Base-by-base conservation (phyloP, 2,329 filamentous ascomycete species). In the Xylaria sp. region DNA sequence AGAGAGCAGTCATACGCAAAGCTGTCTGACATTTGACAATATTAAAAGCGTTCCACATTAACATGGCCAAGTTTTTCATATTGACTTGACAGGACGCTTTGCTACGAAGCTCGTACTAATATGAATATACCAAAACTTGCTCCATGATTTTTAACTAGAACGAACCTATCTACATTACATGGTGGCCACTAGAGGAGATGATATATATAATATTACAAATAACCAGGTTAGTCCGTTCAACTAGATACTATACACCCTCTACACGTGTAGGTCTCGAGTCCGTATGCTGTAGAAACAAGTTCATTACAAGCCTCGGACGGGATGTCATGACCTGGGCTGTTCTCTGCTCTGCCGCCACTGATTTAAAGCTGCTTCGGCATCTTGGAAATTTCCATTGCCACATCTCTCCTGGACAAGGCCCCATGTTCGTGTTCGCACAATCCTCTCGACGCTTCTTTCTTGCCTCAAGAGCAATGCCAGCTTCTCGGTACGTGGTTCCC, bases 341-440 rank as follows among this genome's bases (percentile, higher is more conserved):
- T 70, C 72, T 58, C 71, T 71, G 45, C 54, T 58, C 17, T 68
- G 63, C 62, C 75, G 72, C 76, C 76, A 78, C 27, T 67, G 68
- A 50, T 77, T 72, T 11, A 78, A 61, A 56, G 75, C 76, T 36
- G 70, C 64, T 74, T 94, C 89, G 85, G 90, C 93, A 17, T 82
- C 84, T 47, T 83, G 81, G 1, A 82, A 83, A 44, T 83, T 80
- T 54, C 85, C 86, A 10, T 83, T 87, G 77, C 60, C 63, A 22
- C 96, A 98, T 72, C 93, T 85, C 75, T 94, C 91, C 45, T 85
- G 86, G 2, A 97, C 85, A 29, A 96, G 77, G 0, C 85, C 84
- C 95, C 96, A 98, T 0, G 92, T 96, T 77, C 94, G 87, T 57
- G 87, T 85, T 70, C 96, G 86, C 58, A 99, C 87, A 61, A 96